phyloP scores from a whole-genome alignment of 345 rosid species.

The Laguncularia racemosa region DNA sequence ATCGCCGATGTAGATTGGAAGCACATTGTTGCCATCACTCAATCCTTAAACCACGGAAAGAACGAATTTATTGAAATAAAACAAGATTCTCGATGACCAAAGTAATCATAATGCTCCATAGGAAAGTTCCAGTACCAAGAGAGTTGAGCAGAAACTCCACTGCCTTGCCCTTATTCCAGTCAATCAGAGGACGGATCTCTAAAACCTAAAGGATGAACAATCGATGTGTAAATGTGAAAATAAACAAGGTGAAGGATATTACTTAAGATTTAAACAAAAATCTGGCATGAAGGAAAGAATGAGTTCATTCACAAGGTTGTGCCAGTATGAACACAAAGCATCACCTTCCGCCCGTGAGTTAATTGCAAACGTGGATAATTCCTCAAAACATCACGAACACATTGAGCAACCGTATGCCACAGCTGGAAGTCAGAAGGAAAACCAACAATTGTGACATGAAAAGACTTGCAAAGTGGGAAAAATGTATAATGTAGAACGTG shows the following conservation, averaged over 20 bases:
- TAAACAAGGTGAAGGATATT: no score
- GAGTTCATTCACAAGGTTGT: not conserved
- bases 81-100: not conserved
- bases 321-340: not conserved
- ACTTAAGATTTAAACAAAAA: not conserved
- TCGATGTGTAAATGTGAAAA: no score
- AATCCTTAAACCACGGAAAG: constrained; percentile 30
- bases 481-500: not conserved
- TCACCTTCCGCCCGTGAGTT: constrained; percentile 68
- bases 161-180: constrained; percentile 98
- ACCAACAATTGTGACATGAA: constrained; percentile 2
- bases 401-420: constrained; percentile 69
- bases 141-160: constrained; percentile 81
- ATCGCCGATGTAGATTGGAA: constrained; percentile 86
- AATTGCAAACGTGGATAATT: constrained; percentile 62
- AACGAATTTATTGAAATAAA: not conserved
- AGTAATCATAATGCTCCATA: not conserved
- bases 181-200: constrained; percentile 87
- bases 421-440: constrained; percentile 29
- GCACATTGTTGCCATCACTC: constrained; percentile 43
- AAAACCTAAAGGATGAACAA: constrained; percentile 49
- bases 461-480: not conserved
- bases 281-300: not conserved
- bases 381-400: constrained; percentile 66
- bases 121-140: constrained; percentile 39